These are phyloP conservation scores for Serendipita vermifera DNA, from an alignment of 768 basidiomycete species.

Conservation along the genomic window DNA sequence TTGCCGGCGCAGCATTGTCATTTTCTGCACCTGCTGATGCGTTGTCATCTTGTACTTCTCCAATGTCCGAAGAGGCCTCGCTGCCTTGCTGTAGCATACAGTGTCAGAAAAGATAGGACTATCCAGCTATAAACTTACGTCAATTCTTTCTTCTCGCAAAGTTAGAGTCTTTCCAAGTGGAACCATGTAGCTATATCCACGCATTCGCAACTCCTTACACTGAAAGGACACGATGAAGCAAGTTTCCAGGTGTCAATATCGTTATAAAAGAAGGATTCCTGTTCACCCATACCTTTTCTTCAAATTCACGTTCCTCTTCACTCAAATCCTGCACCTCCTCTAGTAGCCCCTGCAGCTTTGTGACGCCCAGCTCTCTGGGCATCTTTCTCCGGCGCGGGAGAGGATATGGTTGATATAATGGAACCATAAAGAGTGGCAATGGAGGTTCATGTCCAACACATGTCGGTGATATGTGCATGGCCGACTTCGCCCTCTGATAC, in stretches of 20 bases:
- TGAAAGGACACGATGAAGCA: slow-evolving; percentile 24
- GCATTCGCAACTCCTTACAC: slow-evolving; percentile 44
- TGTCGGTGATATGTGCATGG: slow-evolving; percentile 2
- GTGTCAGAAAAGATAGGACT: not conserved
- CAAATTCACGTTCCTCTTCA: slow-evolving; percentile 73
- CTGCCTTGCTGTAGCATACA: slow-evolving; percentile 15
- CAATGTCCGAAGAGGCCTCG: slow-evolving; percentile 28
- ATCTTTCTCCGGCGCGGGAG: not conserved
- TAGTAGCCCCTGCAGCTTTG: slow-evolving; percentile 40
- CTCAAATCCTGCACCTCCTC: slow-evolving; percentile 74
- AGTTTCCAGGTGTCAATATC: not conserved
- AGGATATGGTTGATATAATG: slow-evolving; percentile 2
- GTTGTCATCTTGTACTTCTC: slow-evolving; percentile 29
- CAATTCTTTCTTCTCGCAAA: slow-evolving; percentile 73
- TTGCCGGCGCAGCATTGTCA: slow-evolving; percentile 4
- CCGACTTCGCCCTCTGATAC: no score
- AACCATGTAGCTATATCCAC: slow-evolving; percentile 54
- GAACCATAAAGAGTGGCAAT: not conserved
- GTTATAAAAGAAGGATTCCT: not conserved
- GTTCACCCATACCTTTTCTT: slow-evolving; percentile 44
- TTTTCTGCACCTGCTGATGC: not conserved
- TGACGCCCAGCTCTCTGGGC: not conserved
- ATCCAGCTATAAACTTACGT: slow-evolving; percentile 32
- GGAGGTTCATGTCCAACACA: not conserved
- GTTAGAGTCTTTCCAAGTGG: slow-evolving; percentile 64